Conservation (phyloP, 1,284 basidiomycete species). For the Trichosporon asahii region DNA sequence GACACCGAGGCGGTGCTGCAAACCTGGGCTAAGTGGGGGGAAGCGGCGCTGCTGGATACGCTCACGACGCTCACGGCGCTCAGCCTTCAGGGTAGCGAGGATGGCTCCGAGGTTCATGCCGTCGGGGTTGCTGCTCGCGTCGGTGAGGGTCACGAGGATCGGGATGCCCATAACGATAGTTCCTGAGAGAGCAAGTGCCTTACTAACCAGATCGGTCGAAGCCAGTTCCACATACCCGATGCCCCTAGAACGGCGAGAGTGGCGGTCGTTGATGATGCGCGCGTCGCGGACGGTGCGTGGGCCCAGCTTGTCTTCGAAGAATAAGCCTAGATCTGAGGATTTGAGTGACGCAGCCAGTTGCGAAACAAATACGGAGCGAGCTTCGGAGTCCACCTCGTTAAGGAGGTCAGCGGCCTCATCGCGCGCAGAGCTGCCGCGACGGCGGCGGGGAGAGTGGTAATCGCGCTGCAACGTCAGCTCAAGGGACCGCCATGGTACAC, state of each 20-base stretch:
- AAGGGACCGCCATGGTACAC: neutral
- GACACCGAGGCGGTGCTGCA: constrained; percentile 38
- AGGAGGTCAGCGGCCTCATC: constrained; percentile 57
- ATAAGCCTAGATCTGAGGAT: constrained; percentile 91
- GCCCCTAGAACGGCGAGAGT: constrained; percentile 90
- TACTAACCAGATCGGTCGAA: constrained; percentile 81
- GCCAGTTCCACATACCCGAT: constrained; percentile 98
- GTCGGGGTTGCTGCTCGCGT: constrained; percentile 85
- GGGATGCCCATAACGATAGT: constrained; percentile 97
- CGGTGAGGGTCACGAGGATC: constrained; percentile 91
- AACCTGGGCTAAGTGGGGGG: constrained; percentile 40
- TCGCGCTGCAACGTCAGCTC: constrained; percentile 11
- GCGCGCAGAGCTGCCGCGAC: constrained; percentile 64
- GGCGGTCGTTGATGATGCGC: constrained; percentile 86
- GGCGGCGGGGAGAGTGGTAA: constrained; percentile 30
- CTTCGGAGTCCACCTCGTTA: constrained; percentile 71
- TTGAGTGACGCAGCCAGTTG: constrained; percentile 94
- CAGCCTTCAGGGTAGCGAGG: constrained; percentile 14
- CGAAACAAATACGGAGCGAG: constrained; percentile 95
- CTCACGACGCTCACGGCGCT: constrained; percentile 17
- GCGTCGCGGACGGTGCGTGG: constrained; percentile 90
- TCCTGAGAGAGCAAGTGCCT: constrained; percentile 74
- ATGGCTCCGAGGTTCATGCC: constrained; percentile 36
- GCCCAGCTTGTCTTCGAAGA: constrained; percentile 96
- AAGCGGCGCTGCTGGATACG: constrained; percentile 27